Evolutionary conservation across 208 protist genomes (phyloP), one percentile per base, ranked within the genome.

Genomic region (Leishmania martiniquensis): DNA sequence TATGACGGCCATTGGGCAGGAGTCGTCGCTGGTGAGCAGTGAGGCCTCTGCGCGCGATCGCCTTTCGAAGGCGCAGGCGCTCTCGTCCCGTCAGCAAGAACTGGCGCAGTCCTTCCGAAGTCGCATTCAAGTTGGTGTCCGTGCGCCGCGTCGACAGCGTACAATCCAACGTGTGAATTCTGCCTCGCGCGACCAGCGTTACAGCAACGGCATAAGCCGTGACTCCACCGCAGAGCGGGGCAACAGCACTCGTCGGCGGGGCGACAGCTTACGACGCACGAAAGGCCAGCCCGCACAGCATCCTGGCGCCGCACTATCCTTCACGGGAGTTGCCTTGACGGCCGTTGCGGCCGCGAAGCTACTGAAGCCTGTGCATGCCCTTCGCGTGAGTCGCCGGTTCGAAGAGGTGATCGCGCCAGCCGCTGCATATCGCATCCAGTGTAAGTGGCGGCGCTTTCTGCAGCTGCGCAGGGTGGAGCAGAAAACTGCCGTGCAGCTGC

Each of bases 401-500:
- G 84, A 87, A 32, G 83, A 69, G 10, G 74, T 89, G 29, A 79
- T 80, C n/a, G 88, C 85, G 44, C 89, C 90, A 17, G 80, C 60
- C 15, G 93, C 93, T 4, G 90, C 89, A 9, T 95, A 85, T 77
- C 57, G 77, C 37, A 90, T 96, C 73, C 89, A 95, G 85, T 93
- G 87, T 49, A 57, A 63, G 67, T 96, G 90, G 89, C 84, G 93
- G 25, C 79, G 82, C 22, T 76, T 73, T 39, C 66, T 66, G 70
- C 90, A 91, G 82, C 78, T 81, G 13, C 75, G 81, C 47, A 83
- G 93, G 34, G 75, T 95, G 22, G 67, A 63, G 5, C 67, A 78
- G 49, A 66, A 54, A 34, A 80, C 65, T 39, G 86, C 89, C 29
- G 70, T 80, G 22, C 71, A 72, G 52, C 62, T 93, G 25, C 82